phyloP scores from a whole-genome alignment of 805 yeast genomes.

The Ogataea angusta region DNA sequence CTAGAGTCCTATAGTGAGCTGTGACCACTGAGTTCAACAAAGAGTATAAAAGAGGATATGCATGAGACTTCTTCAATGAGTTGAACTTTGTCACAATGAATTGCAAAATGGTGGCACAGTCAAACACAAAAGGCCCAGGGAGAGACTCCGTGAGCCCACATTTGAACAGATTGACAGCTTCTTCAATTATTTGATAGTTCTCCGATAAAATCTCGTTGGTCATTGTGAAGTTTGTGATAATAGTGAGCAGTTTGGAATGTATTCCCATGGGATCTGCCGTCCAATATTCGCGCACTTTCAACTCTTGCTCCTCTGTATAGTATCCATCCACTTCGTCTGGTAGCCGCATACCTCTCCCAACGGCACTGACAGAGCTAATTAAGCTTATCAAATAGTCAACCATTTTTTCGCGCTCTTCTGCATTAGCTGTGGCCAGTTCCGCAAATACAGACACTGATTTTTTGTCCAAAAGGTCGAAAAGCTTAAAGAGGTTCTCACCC shows the following conservation, averaged over 20 bases:
- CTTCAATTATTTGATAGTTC: conserved; percentile 55
- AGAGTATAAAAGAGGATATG: conserved; percentile 44
- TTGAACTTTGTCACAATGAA: conserved; percentile 37
- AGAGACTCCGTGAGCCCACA: conserved; percentile 60
- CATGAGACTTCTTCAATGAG: conserved; percentile 25
- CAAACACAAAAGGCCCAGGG: conserved; percentile 65
- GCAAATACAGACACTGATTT: conserved; percentile 17
- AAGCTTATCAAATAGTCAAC: conserved; percentile 53
- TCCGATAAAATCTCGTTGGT: conserved; percentile 36
- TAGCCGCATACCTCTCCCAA: conserved; percentile 65
- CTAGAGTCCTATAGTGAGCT: conserved; percentile 34
- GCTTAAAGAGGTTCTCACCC: conserved; percentile 27
- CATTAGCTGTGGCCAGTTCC: conserved; percentile 9
- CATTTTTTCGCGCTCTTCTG: conserved; percentile 25
- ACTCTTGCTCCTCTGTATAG: conserved; percentile 33
- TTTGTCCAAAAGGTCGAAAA: conserved; percentile 24
- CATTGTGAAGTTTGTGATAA: conserved; percentile 42
- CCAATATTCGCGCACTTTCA: conserved; percentile 43
- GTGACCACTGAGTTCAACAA: conserved; percentile 44
- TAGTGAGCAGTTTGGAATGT: conserved; percentile 39
- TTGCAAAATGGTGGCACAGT: conserved; percentile 37
- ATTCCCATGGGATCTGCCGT: conserved; percentile 42
- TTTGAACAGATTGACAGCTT: conserved; percentile 59
- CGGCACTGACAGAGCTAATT: conserved; percentile 59
- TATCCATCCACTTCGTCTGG: conserved; percentile 51